Conservation (phyloP, 2,329 filamentous ascomycete genomes). For the Cladophialophora bantiana region DNA sequence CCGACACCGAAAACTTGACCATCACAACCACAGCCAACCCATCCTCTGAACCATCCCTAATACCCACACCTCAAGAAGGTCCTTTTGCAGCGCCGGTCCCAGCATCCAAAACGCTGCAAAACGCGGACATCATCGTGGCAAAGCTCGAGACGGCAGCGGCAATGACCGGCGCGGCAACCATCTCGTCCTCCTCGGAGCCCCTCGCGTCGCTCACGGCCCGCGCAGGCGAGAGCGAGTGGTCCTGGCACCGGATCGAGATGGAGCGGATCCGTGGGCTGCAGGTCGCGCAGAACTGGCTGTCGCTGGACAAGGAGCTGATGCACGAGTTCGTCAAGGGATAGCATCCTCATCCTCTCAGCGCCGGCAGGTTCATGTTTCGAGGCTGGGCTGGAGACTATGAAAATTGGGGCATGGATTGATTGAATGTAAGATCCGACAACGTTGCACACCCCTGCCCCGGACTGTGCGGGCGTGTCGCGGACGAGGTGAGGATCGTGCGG, state of each 20-base stretch:
- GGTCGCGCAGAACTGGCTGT: slow-evolving; percentile 62
- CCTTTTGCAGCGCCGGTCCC: slow-evolving; percentile 24
- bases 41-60: slow-evolving; percentile 16
- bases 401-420: background rate
- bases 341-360: background rate
- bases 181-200: slow-evolving; percentile 20
- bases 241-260: slow-evolving; percentile 66
- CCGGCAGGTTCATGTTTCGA: background rate
- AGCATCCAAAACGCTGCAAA: slow-evolving; percentile 12
- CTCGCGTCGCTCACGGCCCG: slow-evolving; percentile 47
- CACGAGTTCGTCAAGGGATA: slow-evolving; percentile 50
- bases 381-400: background rate
- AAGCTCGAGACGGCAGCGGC: slow-evolving; percentile 39
- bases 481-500: background rate
- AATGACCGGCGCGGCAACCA: slow-evolving; percentile 32
- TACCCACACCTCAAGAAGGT: slow-evolving; percentile 28
- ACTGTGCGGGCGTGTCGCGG: background rate
- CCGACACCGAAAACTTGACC: background rate
- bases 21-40: background rate
- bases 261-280: slow-evolving; percentile 63
- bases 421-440: background rate
- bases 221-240: slow-evolving; percentile 57
- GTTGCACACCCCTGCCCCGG: background rate
- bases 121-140: slow-evolving; percentile 30
- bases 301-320: slow-evolving; percentile 59